A percentile compares a stretch with the other conserved stretches of the same genome.
Evolutionary conservation across 2,329 filamentous ascomycete species (phyloP).

Genomic region (Tolypocladium capitatum): DNA sequence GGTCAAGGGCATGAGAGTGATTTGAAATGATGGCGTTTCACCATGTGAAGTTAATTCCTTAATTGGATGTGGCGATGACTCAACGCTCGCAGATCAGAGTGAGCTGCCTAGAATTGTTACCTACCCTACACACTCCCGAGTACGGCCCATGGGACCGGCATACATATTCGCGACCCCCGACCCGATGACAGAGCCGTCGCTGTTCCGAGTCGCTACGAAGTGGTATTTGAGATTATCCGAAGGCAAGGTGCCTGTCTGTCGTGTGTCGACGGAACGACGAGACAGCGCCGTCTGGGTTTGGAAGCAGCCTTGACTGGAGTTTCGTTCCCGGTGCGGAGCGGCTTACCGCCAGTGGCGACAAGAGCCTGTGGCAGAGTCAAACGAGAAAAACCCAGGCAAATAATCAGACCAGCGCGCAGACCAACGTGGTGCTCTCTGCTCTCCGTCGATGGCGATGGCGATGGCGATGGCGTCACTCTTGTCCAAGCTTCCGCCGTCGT

Average conservation of each 20-base stretch:
- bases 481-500: no score
- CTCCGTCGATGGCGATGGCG: no score
- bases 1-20: background rate
- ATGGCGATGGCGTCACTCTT: background rate
- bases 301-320: no score
- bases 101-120: background rate
- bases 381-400: background rate
- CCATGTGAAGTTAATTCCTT: no score
- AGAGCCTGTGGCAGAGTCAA: background rate
- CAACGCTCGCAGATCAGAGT: background rate
- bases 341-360: no score
- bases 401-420: no score
- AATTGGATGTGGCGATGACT: background rate
- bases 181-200: background rate
- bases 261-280: background rate
- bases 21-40: background rate
- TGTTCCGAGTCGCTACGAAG: background rate
- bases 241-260: background rate
- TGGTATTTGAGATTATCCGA: background rate
- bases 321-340: no score
- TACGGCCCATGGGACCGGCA: background rate
- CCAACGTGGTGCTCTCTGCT: no score
- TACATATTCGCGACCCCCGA: background rate
- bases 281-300: no score
- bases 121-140: background rate